phyloP scores from a whole-genome alignment of 2,329 filamentous ascomycete species.

The Cercospora brassicicola region DNA sequence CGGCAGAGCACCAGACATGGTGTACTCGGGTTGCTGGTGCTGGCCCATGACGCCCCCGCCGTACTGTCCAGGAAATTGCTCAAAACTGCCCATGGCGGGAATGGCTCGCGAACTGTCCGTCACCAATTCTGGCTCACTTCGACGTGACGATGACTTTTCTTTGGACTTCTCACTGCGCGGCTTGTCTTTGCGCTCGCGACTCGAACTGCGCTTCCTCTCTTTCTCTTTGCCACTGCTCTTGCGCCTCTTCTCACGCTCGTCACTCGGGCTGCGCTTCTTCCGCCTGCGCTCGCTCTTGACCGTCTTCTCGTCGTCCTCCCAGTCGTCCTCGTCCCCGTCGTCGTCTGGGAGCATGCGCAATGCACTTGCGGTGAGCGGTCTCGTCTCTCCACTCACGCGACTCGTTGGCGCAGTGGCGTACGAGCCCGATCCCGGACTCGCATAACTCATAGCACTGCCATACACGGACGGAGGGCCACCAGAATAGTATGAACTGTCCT shows the following conservation, averaged over 20 bases:
- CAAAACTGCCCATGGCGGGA: slow-evolving; percentile 35
- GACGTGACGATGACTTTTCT: slow-evolving; percentile 19
- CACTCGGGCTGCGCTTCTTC: slow-evolving; percentile 30
- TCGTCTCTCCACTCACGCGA: slow-evolving; percentile 27
- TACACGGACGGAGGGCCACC: slow-evolving; percentile 7
- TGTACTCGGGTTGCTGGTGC: slow-evolving; percentile 8
- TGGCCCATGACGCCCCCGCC: slow-evolving; percentile 25
- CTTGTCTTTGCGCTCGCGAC: slow-evolving; percentile 27
- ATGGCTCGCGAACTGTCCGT: slow-evolving; percentile 29
- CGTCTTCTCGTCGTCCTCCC: slow-evolving; percentile 37
- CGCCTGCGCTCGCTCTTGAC: slow-evolving; percentile 32
- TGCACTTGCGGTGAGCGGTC: slow-evolving; percentile 39
- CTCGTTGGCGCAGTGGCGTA: slow-evolving; percentile 43
- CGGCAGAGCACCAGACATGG: slow-evolving; percentile 37
- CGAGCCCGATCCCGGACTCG: slow-evolving; percentile 8
- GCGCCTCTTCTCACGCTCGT: slow-evolving; percentile 28
- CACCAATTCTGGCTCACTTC: slow-evolving; percentile 21
- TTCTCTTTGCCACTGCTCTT: slow-evolving; percentile 38
- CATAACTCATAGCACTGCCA: slow-evolving; percentile 13
- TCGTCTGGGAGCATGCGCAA: slow-evolving; percentile 36
- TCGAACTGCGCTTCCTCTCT: slow-evolving; percentile 33
- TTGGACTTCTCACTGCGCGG: slow-evolving; percentile 25
- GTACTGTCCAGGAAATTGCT: slow-evolving; percentile 38
- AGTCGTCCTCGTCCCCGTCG: slow-evolving; percentile 31
- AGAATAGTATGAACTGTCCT: slow-evolving; percentile 3